Percentiles rank a stretch among this genome's conserved stretches.
phyloP scores from a whole-genome alignment of 2,329 filamentous ascomycete genomes.

The Colletotrichum simmondsii region DNA sequence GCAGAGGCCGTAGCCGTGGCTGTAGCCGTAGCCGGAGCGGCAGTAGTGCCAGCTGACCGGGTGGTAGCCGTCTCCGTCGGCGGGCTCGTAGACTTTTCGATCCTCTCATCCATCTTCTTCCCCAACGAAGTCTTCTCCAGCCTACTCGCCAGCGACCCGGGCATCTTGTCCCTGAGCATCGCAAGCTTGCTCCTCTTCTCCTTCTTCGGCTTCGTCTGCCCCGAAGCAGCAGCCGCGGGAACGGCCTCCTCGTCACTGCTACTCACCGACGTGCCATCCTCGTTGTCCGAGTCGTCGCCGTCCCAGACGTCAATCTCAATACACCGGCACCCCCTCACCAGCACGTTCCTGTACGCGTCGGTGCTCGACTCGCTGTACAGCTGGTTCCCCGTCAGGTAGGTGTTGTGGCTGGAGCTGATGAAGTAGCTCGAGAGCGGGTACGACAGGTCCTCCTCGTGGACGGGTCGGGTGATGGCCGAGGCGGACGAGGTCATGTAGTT shows the following conservation, averaged over 20 bases:
- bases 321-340: conserved; percentile 87
- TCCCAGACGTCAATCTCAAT: conserved; percentile 98
- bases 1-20: no score
- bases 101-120: conserved; percentile 51
- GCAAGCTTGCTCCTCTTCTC: conserved; percentile 69
- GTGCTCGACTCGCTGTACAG: conserved; percentile 88
- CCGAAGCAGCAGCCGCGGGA: not conserved
- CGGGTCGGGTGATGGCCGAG: conserved; percentile 54
- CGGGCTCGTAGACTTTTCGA: conserved; percentile 40
- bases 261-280: conserved; percentile 64
- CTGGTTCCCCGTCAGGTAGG: conserved; percentile 90
- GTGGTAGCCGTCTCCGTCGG: conserved; percentile 19
- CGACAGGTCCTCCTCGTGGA: conserved; percentile 65
- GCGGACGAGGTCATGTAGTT: conserved; percentile 66
- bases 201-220: conserved; percentile 17
- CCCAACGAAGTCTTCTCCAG: conserved; percentile 60
- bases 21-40: no score
- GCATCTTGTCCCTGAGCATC: conserved; percentile 71
- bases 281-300: conserved; percentile 79
- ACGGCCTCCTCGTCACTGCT: conserved; percentile 60
- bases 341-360: conserved; percentile 85
- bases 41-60: no score
- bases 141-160: conserved; percentile 54
- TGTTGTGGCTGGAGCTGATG: conserved; percentile 95
- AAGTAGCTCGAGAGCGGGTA: conserved; percentile 91